Evolutionary conservation across 148 eudicot genomes (phyloP).

Genomic region (Arbutus unedo): DNA sequence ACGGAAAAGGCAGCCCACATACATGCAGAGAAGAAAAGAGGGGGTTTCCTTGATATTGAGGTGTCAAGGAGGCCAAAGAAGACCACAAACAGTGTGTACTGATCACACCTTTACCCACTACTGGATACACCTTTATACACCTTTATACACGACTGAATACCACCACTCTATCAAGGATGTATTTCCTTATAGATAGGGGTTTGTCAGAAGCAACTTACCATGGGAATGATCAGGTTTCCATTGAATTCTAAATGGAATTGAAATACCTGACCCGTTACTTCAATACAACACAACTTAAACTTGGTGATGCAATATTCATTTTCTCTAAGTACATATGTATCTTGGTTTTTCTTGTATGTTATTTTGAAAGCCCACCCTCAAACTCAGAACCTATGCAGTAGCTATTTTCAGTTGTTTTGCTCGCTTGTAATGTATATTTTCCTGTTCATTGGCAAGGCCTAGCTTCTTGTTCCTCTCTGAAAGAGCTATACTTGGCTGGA

Average conservation of each 20-base stretch:
- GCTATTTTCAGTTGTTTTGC: neutral
- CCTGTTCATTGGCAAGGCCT: constrained; percentile 47
- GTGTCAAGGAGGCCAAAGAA: neutral
- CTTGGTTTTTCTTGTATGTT: neutral
- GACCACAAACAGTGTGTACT: neutral
- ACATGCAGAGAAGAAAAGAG: too few relatives aligned
- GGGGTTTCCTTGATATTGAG: too few relatives aligned
- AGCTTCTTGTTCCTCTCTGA: constrained; percentile 79
- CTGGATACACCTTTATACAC: neutral
- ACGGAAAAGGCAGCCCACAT: neutral
- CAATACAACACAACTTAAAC: neutral
- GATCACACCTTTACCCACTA: neutral
- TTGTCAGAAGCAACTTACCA: neutral
- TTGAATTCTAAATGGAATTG: neutral
- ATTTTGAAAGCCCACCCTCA: neutral
- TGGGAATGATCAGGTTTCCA: neutral
- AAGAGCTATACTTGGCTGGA: constrained; percentile 87
- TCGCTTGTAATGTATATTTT: neutral
- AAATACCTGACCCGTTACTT: neutral
- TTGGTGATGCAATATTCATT: neutral
- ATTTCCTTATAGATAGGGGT: neutral
- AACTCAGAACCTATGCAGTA: neutral
- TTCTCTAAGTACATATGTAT: neutral
- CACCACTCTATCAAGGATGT: neutral
- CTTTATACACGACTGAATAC: neutral